phyloP scores from a whole-genome alignment of 371 early-diverging fungal genomes.

The Entomophthora muscae region DNA sequence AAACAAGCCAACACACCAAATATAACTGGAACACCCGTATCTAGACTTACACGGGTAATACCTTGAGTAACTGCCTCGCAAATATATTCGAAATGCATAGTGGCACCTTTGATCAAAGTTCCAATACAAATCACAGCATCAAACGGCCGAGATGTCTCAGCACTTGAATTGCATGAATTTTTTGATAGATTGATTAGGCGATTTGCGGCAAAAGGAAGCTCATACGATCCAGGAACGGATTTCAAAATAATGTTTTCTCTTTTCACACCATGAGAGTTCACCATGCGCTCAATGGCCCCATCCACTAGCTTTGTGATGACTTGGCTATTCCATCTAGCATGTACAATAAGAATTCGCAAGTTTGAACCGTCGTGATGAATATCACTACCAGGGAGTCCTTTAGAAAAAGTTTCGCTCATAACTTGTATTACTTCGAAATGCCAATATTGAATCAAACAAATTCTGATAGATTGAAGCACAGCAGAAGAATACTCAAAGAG shows the following conservation, averaged over 20 bases:
- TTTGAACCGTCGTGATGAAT: constrained; percentile 37
- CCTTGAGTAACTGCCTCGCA: constrained; percentile 79
- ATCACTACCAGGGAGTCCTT: constrained; percentile 45
- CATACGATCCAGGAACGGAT: constrained; percentile 82
- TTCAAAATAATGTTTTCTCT: constrained; percentile 51
- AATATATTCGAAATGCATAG: constrained; percentile 97
- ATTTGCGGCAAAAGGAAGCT: constrained; percentile 83
- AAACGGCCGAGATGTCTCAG: constrained; percentile 23
- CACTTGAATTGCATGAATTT: constrained; percentile 8
- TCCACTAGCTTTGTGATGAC: constrained; percentile 65
- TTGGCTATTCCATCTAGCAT: constrained; percentile 81
- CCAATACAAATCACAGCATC: constrained; percentile 91
- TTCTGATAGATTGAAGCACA: too few relatives aligned
- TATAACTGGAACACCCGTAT: constrained; percentile 72
- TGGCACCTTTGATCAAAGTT: constrained; percentile 89
- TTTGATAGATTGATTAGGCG: constrained; percentile 46
- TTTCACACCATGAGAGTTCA: constrained; percentile 32
- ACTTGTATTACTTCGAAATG: too few relatives aligned
- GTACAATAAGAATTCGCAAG: constrained; percentile 70
- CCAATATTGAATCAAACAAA: too few relatives aligned
- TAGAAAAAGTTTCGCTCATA: constrained; percentile 3
- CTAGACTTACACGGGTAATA: constrained; percentile 80
- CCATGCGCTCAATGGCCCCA: constrained; percentile 48
- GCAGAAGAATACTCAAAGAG: too few relatives aligned
- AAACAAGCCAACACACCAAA: constrained; percentile 94